These are phyloP conservation scores for Glycine tomentella DNA, from an alignment of 306 rosid species.

Conservation along the genomic window DNA sequence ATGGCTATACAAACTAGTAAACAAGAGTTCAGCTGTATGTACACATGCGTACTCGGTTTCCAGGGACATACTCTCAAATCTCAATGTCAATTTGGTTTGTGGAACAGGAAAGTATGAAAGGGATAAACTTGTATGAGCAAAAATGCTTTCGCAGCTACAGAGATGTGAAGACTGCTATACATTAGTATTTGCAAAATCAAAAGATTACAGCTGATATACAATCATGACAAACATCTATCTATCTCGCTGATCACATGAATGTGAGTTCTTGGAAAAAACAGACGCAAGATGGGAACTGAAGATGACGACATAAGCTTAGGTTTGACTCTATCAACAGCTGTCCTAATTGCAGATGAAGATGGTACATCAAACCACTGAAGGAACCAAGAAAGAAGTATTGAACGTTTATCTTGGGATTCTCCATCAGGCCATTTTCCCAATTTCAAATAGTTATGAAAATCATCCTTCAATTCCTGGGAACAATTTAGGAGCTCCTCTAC, in stretches of 20 bases:
- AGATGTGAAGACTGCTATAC: conserved; percentile 20
- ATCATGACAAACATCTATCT: conserved; percentile 61
- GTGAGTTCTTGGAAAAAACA: conserved; percentile 79
- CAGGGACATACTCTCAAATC: not conserved
- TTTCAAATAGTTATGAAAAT: conserved; percentile 69
- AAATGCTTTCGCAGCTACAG: not conserved
- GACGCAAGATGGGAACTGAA: conserved; percentile 69
- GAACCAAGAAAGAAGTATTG: conserved; percentile 83
- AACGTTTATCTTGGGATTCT: conserved; percentile 58
- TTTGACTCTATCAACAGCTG: conserved; percentile 61
- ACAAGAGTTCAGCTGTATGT: not conserved
- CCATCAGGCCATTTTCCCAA: conserved; percentile 81
- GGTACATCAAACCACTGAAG: conserved; percentile 95
- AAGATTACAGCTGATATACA: conserved; percentile 23
- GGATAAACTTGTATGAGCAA: not conserved
- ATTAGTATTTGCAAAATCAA: conserved; percentile 3
- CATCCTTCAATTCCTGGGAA: conserved; percentile 70
- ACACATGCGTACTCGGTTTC: not conserved
- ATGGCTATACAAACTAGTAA: not conserved
- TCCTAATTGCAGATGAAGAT: conserved; percentile 61
- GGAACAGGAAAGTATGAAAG: not conserved
- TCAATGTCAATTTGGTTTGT: not conserved
- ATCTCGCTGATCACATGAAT: conserved; percentile 66
- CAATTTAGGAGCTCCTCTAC: conserved; percentile 74
- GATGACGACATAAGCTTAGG: conserved; percentile 67